Evolutionary conservation across 2,329 filamentous ascomycete species (phyloP).

Genomic region (Talaromyces sp.): DNA sequence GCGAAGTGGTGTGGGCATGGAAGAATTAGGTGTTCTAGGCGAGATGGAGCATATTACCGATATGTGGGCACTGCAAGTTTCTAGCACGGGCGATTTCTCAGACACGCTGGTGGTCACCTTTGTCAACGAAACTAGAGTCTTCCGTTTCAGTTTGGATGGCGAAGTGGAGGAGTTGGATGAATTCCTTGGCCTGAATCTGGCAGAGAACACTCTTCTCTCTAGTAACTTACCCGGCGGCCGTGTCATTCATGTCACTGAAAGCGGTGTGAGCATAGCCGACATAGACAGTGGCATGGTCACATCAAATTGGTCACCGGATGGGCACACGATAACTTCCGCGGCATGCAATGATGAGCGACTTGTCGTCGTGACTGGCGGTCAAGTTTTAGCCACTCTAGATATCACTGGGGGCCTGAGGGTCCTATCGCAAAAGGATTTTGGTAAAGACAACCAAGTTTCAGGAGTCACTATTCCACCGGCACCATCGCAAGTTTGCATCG

Average conservation of each 20-base stretch:
- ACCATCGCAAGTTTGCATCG: slow-evolving; percentile 66
- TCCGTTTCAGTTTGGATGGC: slow-evolving; percentile 70
- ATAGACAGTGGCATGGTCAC: slow-evolving; percentile 48
- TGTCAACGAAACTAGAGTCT: slow-evolving; percentile 77
- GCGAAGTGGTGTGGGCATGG: slow-evolving; percentile 86
- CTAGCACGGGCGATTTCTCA: slow-evolving; percentile 42
- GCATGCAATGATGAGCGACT: slow-evolving; percentile 70
- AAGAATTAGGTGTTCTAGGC: slow-evolving; percentile 78
- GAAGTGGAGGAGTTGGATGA: slow-evolving; percentile 83
- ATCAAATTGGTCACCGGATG: slow-evolving; percentile 48
- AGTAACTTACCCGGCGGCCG: slow-evolving; percentile 62
- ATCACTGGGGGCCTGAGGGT: slow-evolving; percentile 59
- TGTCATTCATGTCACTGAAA: slow-evolving; percentile 74
- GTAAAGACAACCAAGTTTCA: slow-evolving; percentile 72
- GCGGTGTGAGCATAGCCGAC: slow-evolving; percentile 62
- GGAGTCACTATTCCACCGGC: slow-evolving; percentile 73
- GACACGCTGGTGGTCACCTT: slow-evolving; percentile 81
- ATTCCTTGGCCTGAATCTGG: slow-evolving; percentile 69
- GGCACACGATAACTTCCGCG: slow-evolving; percentile 68
- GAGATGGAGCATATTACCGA: slow-evolving; percentile 73
- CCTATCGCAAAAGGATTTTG: slow-evolving; percentile 60
- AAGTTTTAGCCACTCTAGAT: slow-evolving; percentile 67
- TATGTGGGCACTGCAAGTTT: slow-evolving; percentile 66
- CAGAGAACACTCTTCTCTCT: slow-evolving; percentile 69
- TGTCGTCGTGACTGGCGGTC: slow-evolving; percentile 73